Conservation (phyloP, 2,329 filamentous ascomycete genomes). For the Diaporthe sp. region DNA sequence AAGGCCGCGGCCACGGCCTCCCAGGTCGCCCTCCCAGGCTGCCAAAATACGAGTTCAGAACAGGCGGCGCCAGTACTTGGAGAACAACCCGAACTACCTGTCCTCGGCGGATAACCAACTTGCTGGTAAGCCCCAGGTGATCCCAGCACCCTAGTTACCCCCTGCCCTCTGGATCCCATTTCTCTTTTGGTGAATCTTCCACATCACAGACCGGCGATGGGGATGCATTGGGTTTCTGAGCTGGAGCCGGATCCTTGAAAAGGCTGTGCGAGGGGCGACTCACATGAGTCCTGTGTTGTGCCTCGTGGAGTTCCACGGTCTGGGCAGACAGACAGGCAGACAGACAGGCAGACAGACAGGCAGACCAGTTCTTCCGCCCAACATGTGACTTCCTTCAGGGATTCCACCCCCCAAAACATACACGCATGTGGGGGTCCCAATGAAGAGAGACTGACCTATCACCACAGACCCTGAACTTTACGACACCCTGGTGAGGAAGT, state of each 20-base stretch:
- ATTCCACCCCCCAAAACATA: not conserved
- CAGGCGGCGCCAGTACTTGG: slow-evolving; percentile 82
- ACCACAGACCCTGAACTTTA: slow-evolving; percentile 81
- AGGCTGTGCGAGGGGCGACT: not conserved
- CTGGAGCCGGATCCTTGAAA: too few species aligned
- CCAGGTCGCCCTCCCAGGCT: slow-evolving; percentile 56
- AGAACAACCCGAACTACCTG: slow-evolving; percentile 81
- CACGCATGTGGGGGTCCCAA: not conserved
- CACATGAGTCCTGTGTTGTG: not conserved
- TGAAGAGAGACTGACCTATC: not conserved
- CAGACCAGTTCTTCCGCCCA: not conserved
- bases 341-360: not conserved
- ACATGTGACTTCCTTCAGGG: not conserved
- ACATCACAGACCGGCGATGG: not conserved
- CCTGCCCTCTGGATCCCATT: not conserved
- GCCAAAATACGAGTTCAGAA: slow-evolving; percentile 76
- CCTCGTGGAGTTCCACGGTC: not conserved
- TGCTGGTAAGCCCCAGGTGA: slow-evolving; percentile 56
- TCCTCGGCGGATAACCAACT: slow-evolving; percentile 67
- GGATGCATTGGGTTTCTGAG: not conserved
- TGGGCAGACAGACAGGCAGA: not conserved
- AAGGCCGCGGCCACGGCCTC: slow-evolving; percentile 60
- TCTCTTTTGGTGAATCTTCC: slow-evolving; percentile 13
- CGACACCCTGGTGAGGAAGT: slow-evolving; percentile 82
- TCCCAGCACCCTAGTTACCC: not conserved